phyloP scores from a whole-genome alignment of 2,329 filamentous ascomycete genomes.

The Dactylellina leptospora region DNA sequence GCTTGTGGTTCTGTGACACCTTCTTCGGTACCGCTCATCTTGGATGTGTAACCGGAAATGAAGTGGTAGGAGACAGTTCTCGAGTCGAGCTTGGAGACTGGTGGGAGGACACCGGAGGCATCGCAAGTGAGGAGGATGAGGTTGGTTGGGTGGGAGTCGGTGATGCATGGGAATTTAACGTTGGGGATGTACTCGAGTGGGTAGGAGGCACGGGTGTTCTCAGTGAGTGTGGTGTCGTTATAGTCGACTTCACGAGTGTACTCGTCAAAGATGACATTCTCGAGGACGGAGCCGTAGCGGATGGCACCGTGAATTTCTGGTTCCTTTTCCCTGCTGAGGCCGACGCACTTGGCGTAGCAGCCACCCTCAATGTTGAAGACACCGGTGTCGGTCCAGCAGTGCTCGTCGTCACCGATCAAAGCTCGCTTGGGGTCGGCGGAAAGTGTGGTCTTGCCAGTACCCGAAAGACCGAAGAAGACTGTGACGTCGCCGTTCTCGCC shows the following conservation, averaged over 20 bases:
- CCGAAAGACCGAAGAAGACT: slow-evolving; percentile 98
- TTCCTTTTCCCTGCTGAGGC: slow-evolving; percentile 97
- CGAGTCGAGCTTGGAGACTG: slow-evolving; percentile 94
- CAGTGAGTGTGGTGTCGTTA: slow-evolving; percentile 90
- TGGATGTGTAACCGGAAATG: slow-evolving; percentile 99
- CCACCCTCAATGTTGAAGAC: slow-evolving; percentile 99
- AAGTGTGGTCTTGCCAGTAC: slow-evolving; percentile 97
- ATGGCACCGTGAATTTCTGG: slow-evolving; percentile 97
- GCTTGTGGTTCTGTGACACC: slow-evolving; percentile 96
- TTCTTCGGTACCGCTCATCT: slow-evolving; percentile 99
- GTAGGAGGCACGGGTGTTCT: slow-evolving; percentile 96
- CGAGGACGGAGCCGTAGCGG: slow-evolving; percentile 93
- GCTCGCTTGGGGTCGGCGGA: slow-evolving; percentile 96
- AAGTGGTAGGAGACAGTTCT: slow-evolving; percentile 97
- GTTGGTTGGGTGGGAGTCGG: slow-evolving; percentile 87
- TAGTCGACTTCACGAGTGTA: slow-evolving; percentile 91
- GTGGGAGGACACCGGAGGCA: slow-evolving; percentile 93
- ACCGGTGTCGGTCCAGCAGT: slow-evolving; percentile 97
- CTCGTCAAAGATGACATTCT: slow-evolving; percentile 98
- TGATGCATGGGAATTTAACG: slow-evolving; percentile 97
- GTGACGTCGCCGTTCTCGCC: slow-evolving; percentile 93
- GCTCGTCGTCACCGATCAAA: slow-evolving; percentile 97
- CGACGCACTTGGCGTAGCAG: slow-evolving; percentile 99
- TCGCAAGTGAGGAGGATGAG: slow-evolving; percentile 99
- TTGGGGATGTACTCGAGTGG: slow-evolving; percentile 99